Conservation (phyloP, 1,284 basidiomycete species). For the Rhodotorula sp. region DNA sequence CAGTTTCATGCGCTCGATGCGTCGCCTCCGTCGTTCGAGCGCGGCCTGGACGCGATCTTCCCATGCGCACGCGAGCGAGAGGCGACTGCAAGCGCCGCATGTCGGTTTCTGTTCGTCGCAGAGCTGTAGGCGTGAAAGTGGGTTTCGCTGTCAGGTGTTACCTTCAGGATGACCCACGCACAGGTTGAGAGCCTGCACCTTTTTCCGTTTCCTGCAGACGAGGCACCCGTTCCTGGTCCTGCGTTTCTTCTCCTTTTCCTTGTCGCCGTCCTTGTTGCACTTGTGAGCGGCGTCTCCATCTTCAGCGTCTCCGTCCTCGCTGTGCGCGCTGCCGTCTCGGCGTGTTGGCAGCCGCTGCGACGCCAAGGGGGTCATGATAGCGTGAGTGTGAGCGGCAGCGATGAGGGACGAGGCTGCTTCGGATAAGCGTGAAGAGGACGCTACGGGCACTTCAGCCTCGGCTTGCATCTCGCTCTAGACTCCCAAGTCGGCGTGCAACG, state of each 20-base stretch:
- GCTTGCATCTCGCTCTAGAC: too few species aligned
- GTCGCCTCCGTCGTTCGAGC: slow-evolving; percentile 2
- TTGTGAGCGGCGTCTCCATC: background rate
- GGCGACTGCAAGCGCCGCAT: slow-evolving; percentile 9
- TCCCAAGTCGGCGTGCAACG: too few species aligned
- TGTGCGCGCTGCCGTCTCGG: background rate
- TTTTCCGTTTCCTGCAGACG: slow-evolving; percentile 24
- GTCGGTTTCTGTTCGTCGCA: slow-evolving; percentile 16
- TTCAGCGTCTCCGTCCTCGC: background rate
- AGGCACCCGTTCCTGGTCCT: slow-evolving; percentile 23
- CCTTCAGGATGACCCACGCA: too few species aligned
- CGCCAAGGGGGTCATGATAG: background rate
- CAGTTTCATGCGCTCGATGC: background rate
- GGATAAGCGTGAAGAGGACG: background rate
- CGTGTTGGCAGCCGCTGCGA: background rate
- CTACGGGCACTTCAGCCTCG: background rate
- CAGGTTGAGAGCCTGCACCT: too few species aligned
- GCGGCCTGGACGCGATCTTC: slow-evolving; percentile 14
- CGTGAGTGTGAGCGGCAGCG: background rate
- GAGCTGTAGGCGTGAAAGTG: background rate
- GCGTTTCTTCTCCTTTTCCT: slow-evolving; percentile 5
- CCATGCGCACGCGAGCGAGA: slow-evolving; percentile 17
- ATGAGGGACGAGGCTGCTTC: background rate
- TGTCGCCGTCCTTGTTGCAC: background rate
- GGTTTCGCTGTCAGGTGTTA: background rate